Conservation (phyloP, 345 rosid genomes). For the Eucalyptus tenuipes region DNA sequence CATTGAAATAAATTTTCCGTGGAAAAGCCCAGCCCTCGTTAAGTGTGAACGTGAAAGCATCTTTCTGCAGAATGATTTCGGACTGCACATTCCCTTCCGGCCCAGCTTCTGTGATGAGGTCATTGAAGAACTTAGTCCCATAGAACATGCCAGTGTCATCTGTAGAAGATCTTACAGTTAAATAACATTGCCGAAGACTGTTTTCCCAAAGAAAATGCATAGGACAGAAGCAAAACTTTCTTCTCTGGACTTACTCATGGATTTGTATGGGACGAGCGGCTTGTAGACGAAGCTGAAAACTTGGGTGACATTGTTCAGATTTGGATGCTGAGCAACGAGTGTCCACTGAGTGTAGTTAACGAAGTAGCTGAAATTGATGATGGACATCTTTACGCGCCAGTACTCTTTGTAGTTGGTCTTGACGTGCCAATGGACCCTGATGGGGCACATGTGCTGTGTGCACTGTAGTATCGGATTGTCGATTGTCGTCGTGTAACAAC, state of each 20-base stretch:
- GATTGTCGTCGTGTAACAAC: not conserved
- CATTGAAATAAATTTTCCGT: conserved; percentile 52
- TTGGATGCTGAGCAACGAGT: conserved; percentile 23
- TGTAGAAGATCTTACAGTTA: not conserved
- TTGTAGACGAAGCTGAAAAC: conserved; percentile 51
- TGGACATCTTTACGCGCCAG: conserved; percentile 18
- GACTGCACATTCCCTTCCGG: conserved; percentile 52
- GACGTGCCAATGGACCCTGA: conserved; percentile 20
- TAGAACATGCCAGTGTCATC: conserved; percentile 57
- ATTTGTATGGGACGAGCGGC: conserved; percentile 24
- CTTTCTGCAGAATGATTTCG: conserved; percentile 55
- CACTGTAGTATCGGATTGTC: not conserved
- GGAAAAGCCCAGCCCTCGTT: conserved; percentile 80
- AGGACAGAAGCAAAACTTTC: not conserved
- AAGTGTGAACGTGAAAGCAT: conserved; percentile 33
- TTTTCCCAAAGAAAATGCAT: not conserved
- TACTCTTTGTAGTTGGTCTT: conserved; percentile 17
- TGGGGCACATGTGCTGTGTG: conserved; percentile 11
- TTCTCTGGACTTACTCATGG: conserved; percentile 29
- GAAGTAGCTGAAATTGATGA: conserved; percentile 10
- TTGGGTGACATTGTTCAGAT: conserved; percentile 9
- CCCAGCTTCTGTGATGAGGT: conserved; percentile 49
- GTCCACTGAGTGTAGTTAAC: conserved; percentile 21
- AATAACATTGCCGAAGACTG: not conserved
- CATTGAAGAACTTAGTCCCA: conserved; percentile 54